Base-by-base conservation (phyloP, 352 stramenopile species). In the Phytophthora rubi region DNA sequence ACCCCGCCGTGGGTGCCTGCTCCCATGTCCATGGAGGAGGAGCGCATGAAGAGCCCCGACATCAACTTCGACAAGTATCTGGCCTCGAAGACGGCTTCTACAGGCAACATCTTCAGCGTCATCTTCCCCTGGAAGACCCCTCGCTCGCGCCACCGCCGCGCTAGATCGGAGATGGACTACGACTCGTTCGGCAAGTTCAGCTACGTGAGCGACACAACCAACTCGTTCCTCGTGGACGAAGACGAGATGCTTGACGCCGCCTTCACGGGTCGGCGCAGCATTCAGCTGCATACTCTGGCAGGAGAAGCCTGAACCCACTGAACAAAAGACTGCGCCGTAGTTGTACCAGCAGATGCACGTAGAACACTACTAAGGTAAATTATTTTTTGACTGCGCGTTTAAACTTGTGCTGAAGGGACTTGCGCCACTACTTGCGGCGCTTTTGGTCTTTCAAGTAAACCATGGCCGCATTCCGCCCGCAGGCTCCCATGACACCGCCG, bases 401-500 rank as follows among this genome's bases (percentile, higher is more conserved):
- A 42, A 28, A 21, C 23, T 55, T 62, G 16, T 18, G 13, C n/a
- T 53, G 48, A 9, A 32, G 55, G 18, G 37, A 15, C 16, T 13
- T 44, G 10, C 6, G 15, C 37, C 12, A 16, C 16, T 44, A 64
- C 42, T 33, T 64, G 42, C 42, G 37, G n/a, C 28, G 48, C n/a
- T 59, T 13, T 8, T 39, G 89, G 60, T 94, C 85, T 54, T 86
- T 88, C 53, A 94, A 64, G 60, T 80, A 90, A 0, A 90, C 77
- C 68, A 86, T 80, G 4, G 92, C 92, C 0, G 84, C 87, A 59
- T 98, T 98, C 16, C 92, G 79, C 3, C 92, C 92, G 45, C 86
- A 90, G 3, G 92, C 92, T 10, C 92, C 92, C 92, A 98, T 98
- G 21, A 98, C 92, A 45, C 92, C 92, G n/a, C 92, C 92, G 4